Evolutionary conservation across 2,329 filamentous ascomycete species (phyloP).

Genomic region (Ophiostoma sp.): DNA sequence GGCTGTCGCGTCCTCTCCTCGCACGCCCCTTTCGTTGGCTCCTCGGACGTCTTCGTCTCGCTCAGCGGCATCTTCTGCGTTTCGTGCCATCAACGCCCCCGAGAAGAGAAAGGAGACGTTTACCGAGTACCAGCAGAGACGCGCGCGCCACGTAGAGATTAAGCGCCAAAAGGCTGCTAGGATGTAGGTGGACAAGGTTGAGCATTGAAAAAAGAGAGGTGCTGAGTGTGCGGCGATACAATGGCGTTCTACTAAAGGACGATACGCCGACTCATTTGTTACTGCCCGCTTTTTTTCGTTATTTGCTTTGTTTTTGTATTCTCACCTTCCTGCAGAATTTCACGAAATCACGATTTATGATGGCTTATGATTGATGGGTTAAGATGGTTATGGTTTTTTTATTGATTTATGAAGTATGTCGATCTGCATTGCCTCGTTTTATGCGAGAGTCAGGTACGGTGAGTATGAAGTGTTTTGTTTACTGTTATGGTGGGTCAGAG

Average conservation of each 20-base stretch:
- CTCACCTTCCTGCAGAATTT: too few species aligned
- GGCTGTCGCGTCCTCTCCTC: background rate
- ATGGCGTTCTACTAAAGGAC: background rate
- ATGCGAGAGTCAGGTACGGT: background rate
- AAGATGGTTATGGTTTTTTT: background rate
- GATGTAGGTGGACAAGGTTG: background rate
- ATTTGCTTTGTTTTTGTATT: background rate
- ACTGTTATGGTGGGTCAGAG: conserved; percentile 69
- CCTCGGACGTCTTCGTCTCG: background rate
- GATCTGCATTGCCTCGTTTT: background rate
- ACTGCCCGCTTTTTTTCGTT: background rate
- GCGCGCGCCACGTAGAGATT: background rate
- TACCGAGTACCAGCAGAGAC: background rate
- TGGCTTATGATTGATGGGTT: background rate
- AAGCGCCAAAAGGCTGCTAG: background rate
- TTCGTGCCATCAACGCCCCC: background rate
- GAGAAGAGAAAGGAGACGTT: background rate
- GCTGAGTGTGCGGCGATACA: background rate
- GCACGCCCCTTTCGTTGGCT: background rate
- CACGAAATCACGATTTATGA: background rate
- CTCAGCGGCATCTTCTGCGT: too few species aligned
- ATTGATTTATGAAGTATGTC: background rate
- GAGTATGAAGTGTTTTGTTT: too few species aligned
- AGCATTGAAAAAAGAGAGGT: background rate
- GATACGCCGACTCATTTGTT: background rate